Base-by-base conservation (phyloP, 2,329 filamentous ascomycete species). In the Nemania serpens region DNA sequence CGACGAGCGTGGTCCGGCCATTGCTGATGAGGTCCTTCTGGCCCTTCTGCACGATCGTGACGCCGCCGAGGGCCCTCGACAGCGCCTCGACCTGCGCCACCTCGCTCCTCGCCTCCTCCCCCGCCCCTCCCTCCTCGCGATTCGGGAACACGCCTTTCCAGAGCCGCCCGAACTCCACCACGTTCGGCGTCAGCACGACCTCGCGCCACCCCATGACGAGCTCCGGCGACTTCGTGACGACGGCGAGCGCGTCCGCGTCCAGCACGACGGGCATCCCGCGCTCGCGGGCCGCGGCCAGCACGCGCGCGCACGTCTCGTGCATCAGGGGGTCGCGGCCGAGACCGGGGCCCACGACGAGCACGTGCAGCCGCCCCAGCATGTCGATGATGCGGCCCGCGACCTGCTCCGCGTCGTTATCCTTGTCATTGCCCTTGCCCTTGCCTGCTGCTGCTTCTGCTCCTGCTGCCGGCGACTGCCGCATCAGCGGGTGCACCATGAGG, bases 401-500 rank as follows among this genome's bases (percentile, higher is more conserved):
- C 55, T 79, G 73, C 12, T 79, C 81, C 1, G 89, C 82, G 67
- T 86, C 82, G 12, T 80, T 79, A 58, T 89, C 84, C 55, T 29
- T 29, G 25, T 29, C 25, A 29, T 29, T 29, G 7, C 7, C 25
- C 25, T 29, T 29, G 25, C 7, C 25, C 25, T 29, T 29, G 25
- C 7, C 25, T 29, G 77, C 75, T 43, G 84, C 22, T 10, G 43
- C 77, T 68, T 86, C 81, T 33, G 77, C 72, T 5, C n/a, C n/a
- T n/a, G n/a, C n/a, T n/a, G 73, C 59, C 11, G 76, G 72, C 47
- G 87, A 85, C 76, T 95, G 91, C 33, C 92, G 90, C 87, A 99
- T 94, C 68, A 97, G 85, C 0, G 95, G 95, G 76, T 98, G 95
- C 11, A 99, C 95, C 94, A 99, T 99, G 29, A 99, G 83, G 75